These are phyloP conservation scores for Boletellus emodensis DNA, from an alignment of 768 basidiomycete genomes.

Conservation along the genomic window DNA sequence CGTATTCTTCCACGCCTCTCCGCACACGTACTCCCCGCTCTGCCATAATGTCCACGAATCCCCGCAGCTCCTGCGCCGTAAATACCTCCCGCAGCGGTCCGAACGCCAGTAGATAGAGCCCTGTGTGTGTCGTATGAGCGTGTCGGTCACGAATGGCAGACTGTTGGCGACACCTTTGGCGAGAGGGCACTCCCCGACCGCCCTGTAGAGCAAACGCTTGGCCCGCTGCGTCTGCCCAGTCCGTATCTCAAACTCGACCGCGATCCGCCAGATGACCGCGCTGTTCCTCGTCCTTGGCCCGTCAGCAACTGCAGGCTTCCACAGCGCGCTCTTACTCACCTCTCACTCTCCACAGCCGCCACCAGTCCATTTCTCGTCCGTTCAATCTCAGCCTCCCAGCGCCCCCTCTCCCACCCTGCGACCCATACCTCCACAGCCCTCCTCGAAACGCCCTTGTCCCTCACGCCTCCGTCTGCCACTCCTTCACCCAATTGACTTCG, in stretches of 20 bases:
- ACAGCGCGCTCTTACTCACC: constrained; percentile 40
- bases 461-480: constrained; percentile 29
- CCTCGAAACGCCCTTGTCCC: constrained; percentile 54
- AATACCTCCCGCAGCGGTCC: constrained; percentile 65
- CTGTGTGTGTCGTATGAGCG: constrained; percentile 35
- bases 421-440: constrained; percentile 73
- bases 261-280: constrained; percentile 66
- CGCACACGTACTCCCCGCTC: constrained; percentile 69
- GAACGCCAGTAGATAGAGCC: constrained; percentile 76
- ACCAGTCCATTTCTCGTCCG: constrained; percentile 61
- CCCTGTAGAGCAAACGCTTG: constrained; percentile 70
- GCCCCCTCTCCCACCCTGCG: constrained; percentile 70
- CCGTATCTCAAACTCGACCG: constrained; percentile 73
- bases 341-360: constrained; percentile 59
- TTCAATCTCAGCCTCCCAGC: constrained; percentile 69
- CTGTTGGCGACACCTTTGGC: constrained; percentile 52
- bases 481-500: constrained; percentile 50
- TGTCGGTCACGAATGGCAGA: background rate
- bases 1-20: constrained; percentile 50
- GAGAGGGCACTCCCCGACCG: constrained; percentile 70
- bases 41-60: constrained; percentile 68
- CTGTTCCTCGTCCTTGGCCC: constrained; percentile 58
- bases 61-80: constrained; percentile 52
- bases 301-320: constrained; percentile 3
- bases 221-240: constrained; percentile 54